phyloP scores from a whole-genome alignment of 2,329 filamentous ascomycete genomes.

The Aspergillus caelatus region DNA sequence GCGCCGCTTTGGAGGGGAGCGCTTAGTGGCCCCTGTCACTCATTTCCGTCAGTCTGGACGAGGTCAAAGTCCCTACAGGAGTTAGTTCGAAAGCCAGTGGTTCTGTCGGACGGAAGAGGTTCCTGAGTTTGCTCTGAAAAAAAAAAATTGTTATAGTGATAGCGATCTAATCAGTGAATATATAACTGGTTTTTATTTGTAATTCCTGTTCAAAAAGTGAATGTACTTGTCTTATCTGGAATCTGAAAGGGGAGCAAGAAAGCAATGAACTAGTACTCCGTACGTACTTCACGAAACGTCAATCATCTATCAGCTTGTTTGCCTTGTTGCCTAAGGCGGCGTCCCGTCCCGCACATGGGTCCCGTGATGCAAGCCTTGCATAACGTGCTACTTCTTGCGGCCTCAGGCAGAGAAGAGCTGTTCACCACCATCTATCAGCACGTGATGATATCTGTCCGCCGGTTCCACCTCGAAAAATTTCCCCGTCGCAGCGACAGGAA shows the following conservation, averaged over 20 bases:
- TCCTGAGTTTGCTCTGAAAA: not conserved
- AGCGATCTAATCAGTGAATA: not conserved
- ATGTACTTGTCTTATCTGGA: not conserved
- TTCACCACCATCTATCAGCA: conserved; percentile 34
- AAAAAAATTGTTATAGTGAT: not conserved
- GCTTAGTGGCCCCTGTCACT: conserved; percentile 21
- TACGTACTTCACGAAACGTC: not conserved
- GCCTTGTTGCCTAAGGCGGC: conserved; percentile 19
- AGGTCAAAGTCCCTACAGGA: conserved; percentile 6
- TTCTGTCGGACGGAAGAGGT: conserved; percentile 1
- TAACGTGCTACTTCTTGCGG: not conserved
- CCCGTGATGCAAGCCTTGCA: conserved; percentile 12
- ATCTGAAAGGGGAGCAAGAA: not conserved
- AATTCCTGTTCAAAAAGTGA: not conserved
- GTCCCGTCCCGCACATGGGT: conserved; percentile 2
- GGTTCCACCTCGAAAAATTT: conserved; percentile 46
- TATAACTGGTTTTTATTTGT: not conserved
- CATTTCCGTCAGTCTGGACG: conserved; percentile 7
- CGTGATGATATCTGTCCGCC: conserved; percentile 42
- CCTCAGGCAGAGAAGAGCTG: conserved; percentile 24
- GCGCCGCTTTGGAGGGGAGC: conserved; percentile 28
- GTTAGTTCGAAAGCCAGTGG: conserved; percentile 5
- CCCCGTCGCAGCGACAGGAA: conserved; percentile 29
- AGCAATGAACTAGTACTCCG: not conserved
- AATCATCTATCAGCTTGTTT: conserved; percentile 1